Percentiles rank a stretch among this genome's conserved stretches.
phyloP scores from a whole-genome alignment of 805 yeast genomes.

The Candida khao-thaluensis region DNA sequence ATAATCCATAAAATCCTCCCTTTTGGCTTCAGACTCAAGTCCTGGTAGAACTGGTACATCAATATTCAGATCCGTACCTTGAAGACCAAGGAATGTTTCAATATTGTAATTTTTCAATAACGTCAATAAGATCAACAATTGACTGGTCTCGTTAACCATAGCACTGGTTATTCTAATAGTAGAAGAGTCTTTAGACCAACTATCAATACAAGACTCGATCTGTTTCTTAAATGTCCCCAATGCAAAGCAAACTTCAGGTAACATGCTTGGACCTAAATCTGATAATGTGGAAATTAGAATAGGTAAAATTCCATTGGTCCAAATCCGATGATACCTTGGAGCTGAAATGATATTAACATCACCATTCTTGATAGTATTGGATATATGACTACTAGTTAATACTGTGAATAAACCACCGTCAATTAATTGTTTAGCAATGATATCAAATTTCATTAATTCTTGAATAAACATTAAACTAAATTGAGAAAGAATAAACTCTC shows the following conservation, averaged over 20 bases:
- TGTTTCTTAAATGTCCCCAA: slow-evolving; percentile 64
- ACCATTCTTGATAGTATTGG: slow-evolving; percentile 66
- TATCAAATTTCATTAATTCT: slow-evolving; percentile 61
- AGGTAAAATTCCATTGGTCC: slow-evolving; percentile 83
- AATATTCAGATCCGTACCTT: slow-evolving; percentile 13
- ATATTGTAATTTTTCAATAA: slow-evolving; percentile 54
- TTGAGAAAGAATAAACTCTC: slow-evolving; percentile 71
- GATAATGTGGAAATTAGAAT: slow-evolving; percentile 59
- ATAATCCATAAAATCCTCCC: slow-evolving; percentile 58
- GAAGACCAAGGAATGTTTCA: slow-evolving; percentile 40
- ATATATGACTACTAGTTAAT: slow-evolving; percentile 71
- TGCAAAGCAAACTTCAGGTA: slow-evolving; percentile 66
- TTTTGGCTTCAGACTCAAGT: slow-evolving; percentile 56
- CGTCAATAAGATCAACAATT: slow-evolving; percentile 62
- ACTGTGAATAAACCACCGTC: slow-evolving; percentile 62
- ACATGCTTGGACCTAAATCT: slow-evolving; percentile 58
- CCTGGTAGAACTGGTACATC: slow-evolving; percentile 52
- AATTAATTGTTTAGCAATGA: slow-evolving; percentile 66
- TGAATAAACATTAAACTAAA: slow-evolving; percentile 64
- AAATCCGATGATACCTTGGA: slow-evolving; percentile 66
- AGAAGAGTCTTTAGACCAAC: slow-evolving; percentile 65
- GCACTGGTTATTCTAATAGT: slow-evolving; percentile 38
- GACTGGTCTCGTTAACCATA: slow-evolving; percentile 44
- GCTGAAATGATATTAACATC: slow-evolving; percentile 50
- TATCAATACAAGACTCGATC: slow-evolving; percentile 56